Percentiles rank a stretch among this genome's conserved stretches.
Conservation (phyloP, 805 yeast species). For the Candida chauliodis region DNA sequence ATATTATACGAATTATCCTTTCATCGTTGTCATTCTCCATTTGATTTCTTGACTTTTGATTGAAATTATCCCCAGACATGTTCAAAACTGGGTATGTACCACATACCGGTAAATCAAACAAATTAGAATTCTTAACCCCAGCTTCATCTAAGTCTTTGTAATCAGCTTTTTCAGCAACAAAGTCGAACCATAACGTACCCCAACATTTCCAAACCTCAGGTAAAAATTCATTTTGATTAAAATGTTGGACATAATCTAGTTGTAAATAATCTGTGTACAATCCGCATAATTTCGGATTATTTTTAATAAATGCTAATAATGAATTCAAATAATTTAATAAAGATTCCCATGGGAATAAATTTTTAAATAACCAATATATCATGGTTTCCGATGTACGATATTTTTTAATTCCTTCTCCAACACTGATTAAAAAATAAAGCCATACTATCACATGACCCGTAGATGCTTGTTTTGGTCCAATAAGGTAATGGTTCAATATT, state of each 20-base stretch:
- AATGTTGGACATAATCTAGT: constrained; percentile 43
- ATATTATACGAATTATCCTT: constrained; percentile 48
- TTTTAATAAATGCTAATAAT: constrained; percentile 35
- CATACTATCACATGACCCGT: constrained; percentile 74
- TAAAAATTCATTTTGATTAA: constrained; percentile 56
- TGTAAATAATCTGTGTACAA: constrained; percentile 19
- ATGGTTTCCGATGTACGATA: constrained; percentile 45
- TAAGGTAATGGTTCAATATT: constrained; percentile 60
- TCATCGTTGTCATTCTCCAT: constrained; percentile 45
- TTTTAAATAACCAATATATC: constrained; percentile 49
- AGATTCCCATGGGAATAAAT: constrained; percentile 67
- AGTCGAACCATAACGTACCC: constrained; percentile 81
- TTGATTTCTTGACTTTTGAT: constrained; percentile 17
- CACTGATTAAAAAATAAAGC: constrained; percentile 66
- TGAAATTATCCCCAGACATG: constrained; percentile 9
- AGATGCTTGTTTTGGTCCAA: constrained; percentile 69
- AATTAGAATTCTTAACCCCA: constrained; percentile 51
- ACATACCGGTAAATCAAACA: constrained; percentile 65
- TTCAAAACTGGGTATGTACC: constrained; percentile 43
- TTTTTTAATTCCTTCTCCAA: constrained; percentile 51
- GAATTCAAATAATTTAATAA: constrained; percentile 62
- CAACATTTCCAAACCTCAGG: constrained; percentile 83
- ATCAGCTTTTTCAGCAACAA: constrained; percentile 50
- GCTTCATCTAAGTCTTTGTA: constrained; percentile 46
- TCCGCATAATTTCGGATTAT: constrained; percentile 21